Conservation (phyloP, 768 basidiomycete species). For the Flagelloscypha sp. region DNA sequence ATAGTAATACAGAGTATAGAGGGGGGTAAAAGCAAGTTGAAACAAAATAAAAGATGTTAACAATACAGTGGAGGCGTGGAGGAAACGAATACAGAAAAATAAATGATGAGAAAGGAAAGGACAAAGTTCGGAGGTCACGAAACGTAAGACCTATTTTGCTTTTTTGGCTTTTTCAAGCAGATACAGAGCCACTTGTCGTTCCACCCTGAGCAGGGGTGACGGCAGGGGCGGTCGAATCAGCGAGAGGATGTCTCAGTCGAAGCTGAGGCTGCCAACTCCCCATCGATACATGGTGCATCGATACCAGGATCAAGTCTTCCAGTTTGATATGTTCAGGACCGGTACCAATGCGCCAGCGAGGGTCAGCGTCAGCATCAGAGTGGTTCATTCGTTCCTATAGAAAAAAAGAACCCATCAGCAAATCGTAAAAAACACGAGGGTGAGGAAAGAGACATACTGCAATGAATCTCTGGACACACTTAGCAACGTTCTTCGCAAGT, state of each 20-base stretch:
- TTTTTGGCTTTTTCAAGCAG: no score
- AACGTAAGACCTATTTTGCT: no score
- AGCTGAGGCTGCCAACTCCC: slow-evolving; percentile 80
- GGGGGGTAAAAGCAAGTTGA: no score
- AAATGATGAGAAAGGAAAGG: no score
- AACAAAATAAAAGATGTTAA: no score
- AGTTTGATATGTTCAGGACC: slow-evolving; percentile 45
- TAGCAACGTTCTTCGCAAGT: slow-evolving; percentile 73
- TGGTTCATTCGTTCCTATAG: slow-evolving; percentile 40
- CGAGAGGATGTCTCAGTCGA: slow-evolving; percentile 42
- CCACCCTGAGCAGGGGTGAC: no score
- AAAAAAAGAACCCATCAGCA: slow-evolving; percentile 1
- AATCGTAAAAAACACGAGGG: slow-evolving; percentile 2
- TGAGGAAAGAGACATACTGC: slow-evolving; percentile 28
- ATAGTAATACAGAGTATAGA: no score
- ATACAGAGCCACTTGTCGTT: no score
- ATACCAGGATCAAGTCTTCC: slow-evolving; percentile 65
- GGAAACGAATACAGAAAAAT: no score
- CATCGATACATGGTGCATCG: slow-evolving; percentile 76
- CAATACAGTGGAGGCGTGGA: no score
- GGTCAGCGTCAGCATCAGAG: slow-evolving; percentile 56
- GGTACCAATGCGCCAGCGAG: slow-evolving; percentile 53
- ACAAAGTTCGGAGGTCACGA: no score
- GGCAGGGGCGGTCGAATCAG: no score
- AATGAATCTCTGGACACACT: slow-evolving; percentile 65